Percentiles rank a stretch among this genome's conserved stretches.
Evolutionary conservation across 192 early-diverging fungal species (phyloP).

Genomic region (Chytriomyces sp.): DNA sequence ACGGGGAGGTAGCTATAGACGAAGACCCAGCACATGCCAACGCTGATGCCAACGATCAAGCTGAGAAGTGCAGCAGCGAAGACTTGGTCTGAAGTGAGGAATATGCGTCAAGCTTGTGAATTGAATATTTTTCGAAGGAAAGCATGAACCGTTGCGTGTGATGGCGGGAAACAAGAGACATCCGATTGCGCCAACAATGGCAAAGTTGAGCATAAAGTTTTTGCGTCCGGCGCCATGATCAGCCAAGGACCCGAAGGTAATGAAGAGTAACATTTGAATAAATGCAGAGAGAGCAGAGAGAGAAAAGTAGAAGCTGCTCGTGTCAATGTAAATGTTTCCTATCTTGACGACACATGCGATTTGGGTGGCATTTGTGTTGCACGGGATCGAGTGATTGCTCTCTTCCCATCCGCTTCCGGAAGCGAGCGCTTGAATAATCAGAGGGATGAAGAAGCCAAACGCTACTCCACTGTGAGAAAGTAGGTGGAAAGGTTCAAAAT

Average conservation of each 20-base stretch:
- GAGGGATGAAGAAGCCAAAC: slow-evolving; percentile 26
- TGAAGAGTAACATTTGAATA: slow-evolving; percentile 39
- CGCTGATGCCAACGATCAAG: slow-evolving; percentile 25
- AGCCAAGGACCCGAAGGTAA: slow-evolving; percentile 36
- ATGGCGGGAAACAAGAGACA: slow-evolving; percentile 19
- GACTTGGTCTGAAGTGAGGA: neutral
- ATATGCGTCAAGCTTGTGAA: neutral
- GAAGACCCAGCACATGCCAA: slow-evolving; percentile 31
- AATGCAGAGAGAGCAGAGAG: slow-evolving; percentile 26
- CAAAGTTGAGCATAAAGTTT: slow-evolving; percentile 29
- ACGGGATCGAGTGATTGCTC: slow-evolving; percentile 26
- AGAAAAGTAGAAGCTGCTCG: slow-evolving; percentile 34
- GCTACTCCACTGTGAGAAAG: too few relatives aligned
- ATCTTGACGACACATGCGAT: slow-evolving; percentile 28
- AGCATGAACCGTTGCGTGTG: neutral
- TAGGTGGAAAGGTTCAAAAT: too few relatives aligned
- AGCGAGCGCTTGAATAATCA: slow-evolving; percentile 35
- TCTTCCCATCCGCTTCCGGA: slow-evolving; percentile 4
- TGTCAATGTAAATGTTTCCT: slow-evolving; percentile 20
- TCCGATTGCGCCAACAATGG: neutral
- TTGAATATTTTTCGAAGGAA: neutral
- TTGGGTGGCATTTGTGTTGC: slow-evolving; percentile 11
- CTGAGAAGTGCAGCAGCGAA: slow-evolving; percentile 1
- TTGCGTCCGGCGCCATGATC: slow-evolving; percentile 37
- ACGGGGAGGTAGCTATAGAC: slow-evolving; percentile 22